Conservation (phyloP, 2,329 filamentous ascomycete genomes). For the Hymenotorrendiella dingleyae region DNA sequence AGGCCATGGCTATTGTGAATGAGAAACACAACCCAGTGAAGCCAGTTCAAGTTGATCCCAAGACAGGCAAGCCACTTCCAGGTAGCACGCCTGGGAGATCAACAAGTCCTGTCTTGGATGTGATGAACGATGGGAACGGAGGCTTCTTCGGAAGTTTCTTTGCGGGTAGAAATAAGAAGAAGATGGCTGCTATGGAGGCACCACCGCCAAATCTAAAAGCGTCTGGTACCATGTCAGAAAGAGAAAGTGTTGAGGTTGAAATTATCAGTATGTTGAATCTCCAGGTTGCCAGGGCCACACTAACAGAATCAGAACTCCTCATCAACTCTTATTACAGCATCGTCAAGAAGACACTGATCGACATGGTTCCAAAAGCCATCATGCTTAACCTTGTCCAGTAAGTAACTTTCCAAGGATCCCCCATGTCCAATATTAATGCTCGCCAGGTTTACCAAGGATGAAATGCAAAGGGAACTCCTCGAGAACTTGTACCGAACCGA, state of each 20-base stretch:
- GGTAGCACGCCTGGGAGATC: constrained; percentile 61
- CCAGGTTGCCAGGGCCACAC: background rate
- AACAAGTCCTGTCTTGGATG: constrained; percentile 63
- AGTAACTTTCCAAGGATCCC: constrained; percentile 34
- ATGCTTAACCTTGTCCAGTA: constrained; percentile 97
- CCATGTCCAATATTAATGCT: constrained; percentile 14
- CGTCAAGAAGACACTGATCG: constrained; percentile 96
- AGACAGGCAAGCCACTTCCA: constrained; percentile 91
- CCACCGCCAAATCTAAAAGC: constrained; percentile 91
- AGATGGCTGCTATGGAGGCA: constrained; percentile 98
- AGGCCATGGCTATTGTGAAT: constrained; percentile 97
- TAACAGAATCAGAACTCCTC: constrained; percentile 64
- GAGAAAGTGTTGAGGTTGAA: constrained; percentile 92
- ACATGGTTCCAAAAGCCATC: constrained; percentile 99
- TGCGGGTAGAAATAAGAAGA: constrained; percentile 99
- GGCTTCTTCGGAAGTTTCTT: constrained; percentile 99
- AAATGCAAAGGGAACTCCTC: constrained; percentile 95
- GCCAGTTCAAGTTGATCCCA: constrained; percentile 93
- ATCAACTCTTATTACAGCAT: constrained; percentile 99
- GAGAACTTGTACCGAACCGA: constrained; percentile 95
- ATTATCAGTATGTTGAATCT: constrained; percentile 73
- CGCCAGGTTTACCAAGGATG: constrained; percentile 82
- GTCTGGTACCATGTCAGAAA: constrained; percentile 86
- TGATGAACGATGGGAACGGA: constrained; percentile 50
- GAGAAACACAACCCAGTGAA: constrained; percentile 77